Percentiles rank a stretch among this genome's conserved stretches.
These are phyloP conservation scores for Moniliophthora roreri DNA, from an alignment of 1,284 basidiomycete species.

Conservation along the genomic window DNA sequence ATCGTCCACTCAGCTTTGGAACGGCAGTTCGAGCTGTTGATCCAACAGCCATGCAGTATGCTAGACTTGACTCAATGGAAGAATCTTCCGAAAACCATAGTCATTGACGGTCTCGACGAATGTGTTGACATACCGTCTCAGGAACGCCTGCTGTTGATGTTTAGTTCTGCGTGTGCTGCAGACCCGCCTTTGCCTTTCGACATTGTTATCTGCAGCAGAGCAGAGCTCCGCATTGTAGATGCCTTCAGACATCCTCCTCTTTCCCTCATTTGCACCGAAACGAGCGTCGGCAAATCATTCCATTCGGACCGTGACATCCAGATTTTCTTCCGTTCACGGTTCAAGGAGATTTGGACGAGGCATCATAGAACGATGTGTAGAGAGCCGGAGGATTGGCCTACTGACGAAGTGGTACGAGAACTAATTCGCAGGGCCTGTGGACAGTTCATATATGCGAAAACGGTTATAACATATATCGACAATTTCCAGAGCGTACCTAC, in stretches of 20 bases:
- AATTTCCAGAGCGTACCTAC: constrained; percentile 20
- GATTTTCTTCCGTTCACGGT: not conserved
- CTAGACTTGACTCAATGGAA: too few relatives aligned
- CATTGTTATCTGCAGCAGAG: constrained; percentile 24
- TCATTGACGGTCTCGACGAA: too few relatives aligned
- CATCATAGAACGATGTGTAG: not conserved
- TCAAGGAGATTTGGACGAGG: not conserved
- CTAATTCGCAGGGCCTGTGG: constrained; percentile 23
- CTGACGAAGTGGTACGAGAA: constrained; percentile 14
- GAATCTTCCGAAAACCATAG: too few relatives aligned
- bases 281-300: not conserved
- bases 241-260: constrained; percentile 6
- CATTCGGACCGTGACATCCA: not conserved
- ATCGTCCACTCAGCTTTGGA: too few relatives aligned
- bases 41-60: too few relatives aligned
- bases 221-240: constrained; percentile 24
- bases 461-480: constrained; percentile 25
- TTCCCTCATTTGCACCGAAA: too few relatives aligned
- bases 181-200: constrained; percentile 17
- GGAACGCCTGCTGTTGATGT: too few relatives aligned
- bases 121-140: too few relatives aligned
- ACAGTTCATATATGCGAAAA: constrained; percentile 25
- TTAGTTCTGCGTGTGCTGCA: too few relatives aligned
- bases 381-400: constrained; percentile 17
- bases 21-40: too few relatives aligned